Conservation (phyloP, 225 moss, liverwort and hornwort genomes). For the Asterella californica region DNA sequence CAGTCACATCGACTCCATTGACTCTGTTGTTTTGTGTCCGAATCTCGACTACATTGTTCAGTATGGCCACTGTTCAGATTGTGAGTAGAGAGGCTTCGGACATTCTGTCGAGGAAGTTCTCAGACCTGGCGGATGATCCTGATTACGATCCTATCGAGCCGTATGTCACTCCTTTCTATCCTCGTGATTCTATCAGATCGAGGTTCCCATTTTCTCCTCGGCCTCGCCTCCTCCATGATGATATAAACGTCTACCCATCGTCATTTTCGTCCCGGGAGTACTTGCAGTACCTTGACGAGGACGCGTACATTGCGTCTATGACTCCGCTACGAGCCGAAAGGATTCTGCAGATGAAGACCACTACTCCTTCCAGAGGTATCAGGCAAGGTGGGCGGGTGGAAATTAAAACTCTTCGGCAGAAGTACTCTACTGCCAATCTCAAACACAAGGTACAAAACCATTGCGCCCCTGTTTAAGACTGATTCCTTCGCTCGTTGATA, state of each 20-base stretch:
- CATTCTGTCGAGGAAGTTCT: slow-evolving; percentile 20
- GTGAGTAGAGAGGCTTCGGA: slow-evolving; percentile 24
- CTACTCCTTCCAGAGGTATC: slow-evolving; percentile 12
- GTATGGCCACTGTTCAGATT: slow-evolving; percentile 20
- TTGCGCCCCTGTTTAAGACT: background rate
- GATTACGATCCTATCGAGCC: slow-evolving; percentile 15
- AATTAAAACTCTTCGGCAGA: slow-evolving; percentile 7
- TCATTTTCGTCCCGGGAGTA: background rate
- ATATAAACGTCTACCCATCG: slow-evolving; percentile 14
- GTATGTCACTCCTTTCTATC: slow-evolving; percentile 1
- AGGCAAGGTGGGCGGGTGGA: background rate
- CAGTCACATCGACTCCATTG: background rate
- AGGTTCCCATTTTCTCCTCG: slow-evolving; percentile 11
- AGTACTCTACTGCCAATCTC: slow-evolving; percentile 15
- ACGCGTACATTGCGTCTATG: slow-evolving; percentile 15
- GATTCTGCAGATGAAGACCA: background rate
- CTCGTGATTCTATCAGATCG: slow-evolving; percentile 4
- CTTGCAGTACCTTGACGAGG: slow-evolving; percentile 17
- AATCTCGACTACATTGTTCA: background rate
- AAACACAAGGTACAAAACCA: slow-evolving; percentile 8
- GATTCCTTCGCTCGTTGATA: background rate
- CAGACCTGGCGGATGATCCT: slow-evolving; percentile 15
- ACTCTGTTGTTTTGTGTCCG: background rate
- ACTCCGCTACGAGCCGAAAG: slow-evolving; percentile 20
- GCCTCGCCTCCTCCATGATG: slow-evolving; percentile 12